Evolutionary conservation across 495 filamentous ascomycete species (phyloP).

Genomic region (Penicillium tannophilum): DNA sequence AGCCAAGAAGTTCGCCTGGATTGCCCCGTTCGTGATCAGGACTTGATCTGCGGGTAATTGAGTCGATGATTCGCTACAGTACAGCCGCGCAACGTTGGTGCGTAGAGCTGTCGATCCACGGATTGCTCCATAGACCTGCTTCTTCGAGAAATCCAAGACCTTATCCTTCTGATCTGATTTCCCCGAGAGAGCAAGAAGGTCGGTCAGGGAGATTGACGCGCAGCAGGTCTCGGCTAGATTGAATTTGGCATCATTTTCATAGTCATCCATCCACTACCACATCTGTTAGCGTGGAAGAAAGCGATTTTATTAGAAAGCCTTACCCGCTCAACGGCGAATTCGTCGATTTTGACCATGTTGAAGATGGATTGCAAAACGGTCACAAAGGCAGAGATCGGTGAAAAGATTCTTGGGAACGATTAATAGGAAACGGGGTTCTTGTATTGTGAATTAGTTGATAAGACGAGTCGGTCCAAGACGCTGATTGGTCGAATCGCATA

Average conservation of each 20-base stretch:
- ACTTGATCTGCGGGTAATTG: constrained; percentile 60
- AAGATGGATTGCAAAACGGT: neutral
- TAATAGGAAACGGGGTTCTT: neutral
- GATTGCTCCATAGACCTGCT: constrained; percentile 70
- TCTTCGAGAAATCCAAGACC: constrained; percentile 45
- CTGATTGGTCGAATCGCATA: neutral
- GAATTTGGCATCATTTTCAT: constrained; percentile 72
- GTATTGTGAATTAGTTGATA: neutral
- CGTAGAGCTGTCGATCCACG: constrained; percentile 64
- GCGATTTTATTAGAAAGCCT: neutral
- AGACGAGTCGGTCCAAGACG: neutral
- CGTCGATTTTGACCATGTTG: constrained; percentile 67
- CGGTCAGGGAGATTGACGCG: constrained; percentile 74
- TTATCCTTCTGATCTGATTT: constrained; percentile 48
- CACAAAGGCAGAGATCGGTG: neutral
- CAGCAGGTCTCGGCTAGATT: constrained; percentile 89
- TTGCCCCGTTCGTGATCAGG: constrained; percentile 78
- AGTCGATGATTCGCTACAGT: constrained; percentile 52
- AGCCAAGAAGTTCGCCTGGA: constrained; percentile 77
- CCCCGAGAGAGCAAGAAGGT: constrained; percentile 59
- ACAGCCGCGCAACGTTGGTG: constrained; percentile 63
- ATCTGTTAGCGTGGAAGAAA: constrained; percentile 1
- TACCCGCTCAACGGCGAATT: constrained; percentile 81
- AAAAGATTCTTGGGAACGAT: neutral
- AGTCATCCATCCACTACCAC: constrained; percentile 83